Evolutionary conservation across 495 filamentous ascomycete species (phyloP).

Genomic region (Trichoderma virens): DNA sequence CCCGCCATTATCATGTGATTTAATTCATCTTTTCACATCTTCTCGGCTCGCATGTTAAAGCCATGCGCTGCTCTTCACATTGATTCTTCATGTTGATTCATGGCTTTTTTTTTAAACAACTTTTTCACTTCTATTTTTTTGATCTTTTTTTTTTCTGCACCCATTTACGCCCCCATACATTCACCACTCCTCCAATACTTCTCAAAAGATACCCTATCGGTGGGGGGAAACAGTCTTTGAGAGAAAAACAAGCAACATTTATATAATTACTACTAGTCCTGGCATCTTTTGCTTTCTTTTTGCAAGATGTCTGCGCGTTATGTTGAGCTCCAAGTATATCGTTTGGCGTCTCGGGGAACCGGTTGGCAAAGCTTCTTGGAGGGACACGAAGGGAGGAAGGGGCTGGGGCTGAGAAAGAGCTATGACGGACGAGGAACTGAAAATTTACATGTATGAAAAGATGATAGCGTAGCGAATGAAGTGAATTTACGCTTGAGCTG

Average conservation of each 20-base stretch:
- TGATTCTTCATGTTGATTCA: too few relatives aligned
- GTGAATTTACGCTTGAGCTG: neutral
- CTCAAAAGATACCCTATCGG: constrained; percentile 6
- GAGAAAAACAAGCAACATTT: constrained; percentile 2
- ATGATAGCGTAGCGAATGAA: constrained; percentile 8
- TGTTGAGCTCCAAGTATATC: constrained; percentile 8
- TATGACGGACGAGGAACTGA: neutral
- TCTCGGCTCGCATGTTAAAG: neutral
- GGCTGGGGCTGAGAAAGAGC: neutral
- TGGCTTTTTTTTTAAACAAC: neutral
- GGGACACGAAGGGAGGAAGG: neutral
- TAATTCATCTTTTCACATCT: neutral
- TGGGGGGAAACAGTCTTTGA: constrained; percentile 8
- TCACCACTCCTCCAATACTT: constrained; percentile 6
- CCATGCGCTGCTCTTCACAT: neutral
- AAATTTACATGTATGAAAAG: constrained; percentile 3
- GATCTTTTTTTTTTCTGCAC: neutral
- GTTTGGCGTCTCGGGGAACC: constrained; percentile 5
- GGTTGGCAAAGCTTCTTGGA: constrained; percentile 5
- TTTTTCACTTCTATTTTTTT: neutral
- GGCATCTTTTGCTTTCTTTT: neutral
- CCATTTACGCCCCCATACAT: neutral
- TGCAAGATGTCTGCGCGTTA: neutral
- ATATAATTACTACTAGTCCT: neutral
- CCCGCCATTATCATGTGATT: constrained; percentile 81